phyloP scores from a whole-genome alignment of 176 grass and related monocot species.

The Eleusine indica region DNA sequence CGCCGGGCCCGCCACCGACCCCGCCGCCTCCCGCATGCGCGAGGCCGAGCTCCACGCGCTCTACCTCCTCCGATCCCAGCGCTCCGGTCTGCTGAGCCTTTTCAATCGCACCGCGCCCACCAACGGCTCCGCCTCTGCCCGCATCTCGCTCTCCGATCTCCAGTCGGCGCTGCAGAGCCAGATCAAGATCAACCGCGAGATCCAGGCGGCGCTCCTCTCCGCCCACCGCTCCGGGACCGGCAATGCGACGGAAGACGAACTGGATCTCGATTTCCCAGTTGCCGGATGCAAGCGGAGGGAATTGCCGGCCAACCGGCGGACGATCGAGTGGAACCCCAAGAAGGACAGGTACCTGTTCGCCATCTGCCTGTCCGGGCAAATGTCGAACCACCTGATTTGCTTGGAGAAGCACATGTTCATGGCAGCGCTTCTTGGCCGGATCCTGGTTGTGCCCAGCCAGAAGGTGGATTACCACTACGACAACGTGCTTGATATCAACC shows the following conservation, averaged over 20 bases:
- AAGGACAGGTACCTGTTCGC: conserved; percentile 78
- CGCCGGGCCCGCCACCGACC: conserved; percentile 35
- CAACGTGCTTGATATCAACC: conserved; percentile 75
- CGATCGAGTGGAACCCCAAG: conserved; percentile 93
- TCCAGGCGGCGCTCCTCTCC: conserved; percentile 71
- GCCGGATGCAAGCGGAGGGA: conserved; percentile 59
- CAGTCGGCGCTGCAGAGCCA: conserved; percentile 65
- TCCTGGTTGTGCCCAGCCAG: conserved; percentile 74
- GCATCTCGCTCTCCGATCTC: conserved; percentile 57
- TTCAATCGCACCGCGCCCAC: conserved; percentile 58
- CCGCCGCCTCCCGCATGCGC: conserved; percentile 63
- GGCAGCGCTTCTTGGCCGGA: conserved; percentile 74
- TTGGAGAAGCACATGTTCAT: conserved; percentile 99
- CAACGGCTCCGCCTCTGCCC: conserved; percentile 28
- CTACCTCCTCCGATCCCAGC: conserved; percentile 83
- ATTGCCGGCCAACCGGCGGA: conserved; percentile 51
- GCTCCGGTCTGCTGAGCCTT: conserved; percentile 60
- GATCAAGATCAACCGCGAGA: conserved; percentile 90
- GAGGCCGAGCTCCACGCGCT: conserved; percentile 83
- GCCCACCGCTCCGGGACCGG: conserved; percentile 50
- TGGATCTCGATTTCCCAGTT: conserved; percentile 49
- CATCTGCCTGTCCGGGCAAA: conserved; percentile 86
- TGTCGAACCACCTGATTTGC: conserved; percentile 99
- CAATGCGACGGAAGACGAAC: conserved; percentile 52
- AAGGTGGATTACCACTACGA: conserved; percentile 85